Conservation (phyloP, 306 rosid genomes). For the Begonia masoniana region DNA sequence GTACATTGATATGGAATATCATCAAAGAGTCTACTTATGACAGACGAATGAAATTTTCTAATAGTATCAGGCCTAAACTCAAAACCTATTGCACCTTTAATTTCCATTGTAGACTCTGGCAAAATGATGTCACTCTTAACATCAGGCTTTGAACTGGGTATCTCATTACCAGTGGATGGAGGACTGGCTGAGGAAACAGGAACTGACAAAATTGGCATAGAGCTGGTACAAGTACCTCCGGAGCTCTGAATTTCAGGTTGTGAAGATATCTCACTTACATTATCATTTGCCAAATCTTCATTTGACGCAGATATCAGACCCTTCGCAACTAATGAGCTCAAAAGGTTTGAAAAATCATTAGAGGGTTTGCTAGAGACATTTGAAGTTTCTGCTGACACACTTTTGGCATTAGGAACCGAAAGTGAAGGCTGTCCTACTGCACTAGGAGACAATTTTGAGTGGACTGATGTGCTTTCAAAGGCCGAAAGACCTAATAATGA, state of each 20-base stretch:
- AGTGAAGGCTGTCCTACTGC: constrained; percentile 37
- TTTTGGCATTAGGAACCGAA: constrained; percentile 22
- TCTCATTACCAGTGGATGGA: constrained; percentile 24
- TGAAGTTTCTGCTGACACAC: constrained; percentile 31
- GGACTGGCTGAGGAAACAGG: constrained; percentile 28
- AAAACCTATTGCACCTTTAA: constrained; percentile 43
- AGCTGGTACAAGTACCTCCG: constrained; percentile 18
- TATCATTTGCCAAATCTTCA: constrained; percentile 21
- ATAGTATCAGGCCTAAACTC: constrained; percentile 57
- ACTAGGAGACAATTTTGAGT: constrained; percentile 17
- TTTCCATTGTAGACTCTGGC: constrained; percentile 27
- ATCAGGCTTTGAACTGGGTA: constrained; percentile 15
- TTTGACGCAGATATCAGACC: constrained; percentile 73
- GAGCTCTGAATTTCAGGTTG: constrained; percentile 30
- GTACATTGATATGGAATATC: constrained; percentile 46
- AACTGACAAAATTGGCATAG: constrained; percentile 28
- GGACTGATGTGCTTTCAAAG: constrained; percentile 25
- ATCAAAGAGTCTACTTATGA: constrained; percentile 43
- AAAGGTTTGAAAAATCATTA: constrained; percentile 61
- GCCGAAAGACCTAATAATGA: constrained; percentile 36
- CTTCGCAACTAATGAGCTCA: constrained; percentile 79
- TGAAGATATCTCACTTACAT: constrained; percentile 20
- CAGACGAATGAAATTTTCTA: constrained; percentile 54
- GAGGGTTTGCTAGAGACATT: constrained; percentile 23
- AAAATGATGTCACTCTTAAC: constrained; percentile 17